Evolutionary conservation across 768 basidiomycete genomes (phyloP).

Genomic region (Leucogyrophana mollusca): DNA sequence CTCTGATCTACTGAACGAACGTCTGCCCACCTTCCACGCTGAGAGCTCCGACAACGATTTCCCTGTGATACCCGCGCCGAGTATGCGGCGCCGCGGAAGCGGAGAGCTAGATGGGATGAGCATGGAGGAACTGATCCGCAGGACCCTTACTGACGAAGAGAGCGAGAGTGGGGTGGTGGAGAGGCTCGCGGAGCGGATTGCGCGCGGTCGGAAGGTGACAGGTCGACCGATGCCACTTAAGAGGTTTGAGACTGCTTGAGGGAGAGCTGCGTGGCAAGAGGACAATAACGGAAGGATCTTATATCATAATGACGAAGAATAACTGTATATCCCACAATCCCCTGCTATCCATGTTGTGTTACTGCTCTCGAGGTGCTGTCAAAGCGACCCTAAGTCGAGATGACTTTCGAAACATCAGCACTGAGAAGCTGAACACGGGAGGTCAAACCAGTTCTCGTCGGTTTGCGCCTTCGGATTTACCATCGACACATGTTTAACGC

Average conservation of each 20-base stretch:
- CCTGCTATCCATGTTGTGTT: too few relatives aligned
- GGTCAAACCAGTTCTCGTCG: too few relatives aligned
- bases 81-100: constrained; percentile 51
- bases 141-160: constrained; percentile 58
- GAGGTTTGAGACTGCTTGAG: constrained; percentile 58
- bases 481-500: too few relatives aligned
- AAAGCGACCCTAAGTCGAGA: too few relatives aligned
- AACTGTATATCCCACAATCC: background rate
- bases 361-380: too few relatives aligned
- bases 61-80: constrained; percentile 58
- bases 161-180: constrained; percentile 55
- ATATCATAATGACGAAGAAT: background rate
- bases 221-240: constrained; percentile 55
- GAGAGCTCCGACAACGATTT: constrained; percentile 23
- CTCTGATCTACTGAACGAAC: constrained; percentile 73
- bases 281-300: background rate
- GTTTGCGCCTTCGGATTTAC: too few relatives aligned
- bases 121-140: constrained; percentile 68
- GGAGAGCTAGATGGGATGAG: constrained; percentile 42
- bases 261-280: background rate
- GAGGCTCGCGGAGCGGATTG: constrained; percentile 60
- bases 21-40: constrained; percentile 58
- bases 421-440: too few relatives aligned
- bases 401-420: too few relatives aligned
- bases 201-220: constrained; percentile 45